phyloP scores from a whole-genome alignment of 768 basidiomycete genomes.

The Sistotremastrum suecicum region DNA sequence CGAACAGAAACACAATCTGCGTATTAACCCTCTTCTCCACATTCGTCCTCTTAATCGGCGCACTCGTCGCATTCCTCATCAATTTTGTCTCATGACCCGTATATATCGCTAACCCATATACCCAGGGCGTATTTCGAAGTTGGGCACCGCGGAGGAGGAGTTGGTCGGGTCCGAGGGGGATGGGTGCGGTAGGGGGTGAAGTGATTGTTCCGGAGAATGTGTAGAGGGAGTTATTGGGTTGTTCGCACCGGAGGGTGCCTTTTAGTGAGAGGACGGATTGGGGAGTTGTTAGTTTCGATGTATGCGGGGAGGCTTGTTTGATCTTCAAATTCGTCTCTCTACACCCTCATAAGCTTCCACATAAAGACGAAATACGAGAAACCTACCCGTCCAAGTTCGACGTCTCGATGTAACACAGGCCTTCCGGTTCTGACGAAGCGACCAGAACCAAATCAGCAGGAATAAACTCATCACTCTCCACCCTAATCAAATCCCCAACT shows the following conservation, averaged over 20 bases:
- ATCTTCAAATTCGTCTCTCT: slow-evolving; percentile 99
- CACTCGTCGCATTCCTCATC: slow-evolving; percentile 95
- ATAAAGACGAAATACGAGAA: too few species aligned
- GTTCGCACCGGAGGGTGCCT: slow-evolving; percentile 84
- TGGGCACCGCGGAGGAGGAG: slow-evolving; percentile 90
- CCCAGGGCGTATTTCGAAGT: slow-evolving; percentile 91
- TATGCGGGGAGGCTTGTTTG: slow-evolving; percentile 85
- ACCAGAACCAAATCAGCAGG: slow-evolving; percentile 87
- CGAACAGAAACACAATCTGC: slow-evolving; percentile 92
- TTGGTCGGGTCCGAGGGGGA: slow-evolving; percentile 92
- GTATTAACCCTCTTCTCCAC: slow-evolving; percentile 93
- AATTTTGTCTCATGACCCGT: slow-evolving; percentile 98
- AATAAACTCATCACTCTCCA: slow-evolving; percentile 89
- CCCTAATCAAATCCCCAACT: slow-evolving; percentile 85
- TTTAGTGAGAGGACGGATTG: slow-evolving; percentile 54
- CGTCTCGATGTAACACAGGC: slow-evolving; percentile 95
- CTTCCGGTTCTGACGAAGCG: slow-evolving; percentile 89
- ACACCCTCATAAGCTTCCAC: neutral
- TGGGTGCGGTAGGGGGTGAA: slow-evolving; percentile 15
- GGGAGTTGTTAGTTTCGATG: slow-evolving; percentile 65
- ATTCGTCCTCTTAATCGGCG: slow-evolving; percentile 92
- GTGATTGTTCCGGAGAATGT: slow-evolving; percentile 65
- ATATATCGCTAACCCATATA: slow-evolving; percentile 86
- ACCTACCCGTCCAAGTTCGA: slow-evolving; percentile 36
- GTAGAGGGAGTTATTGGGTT: slow-evolving; percentile 95